Evolutionary conservation across 768 basidiomycete species (phyloP).

Genomic region (Leucocoprinus leucothites): DNA sequence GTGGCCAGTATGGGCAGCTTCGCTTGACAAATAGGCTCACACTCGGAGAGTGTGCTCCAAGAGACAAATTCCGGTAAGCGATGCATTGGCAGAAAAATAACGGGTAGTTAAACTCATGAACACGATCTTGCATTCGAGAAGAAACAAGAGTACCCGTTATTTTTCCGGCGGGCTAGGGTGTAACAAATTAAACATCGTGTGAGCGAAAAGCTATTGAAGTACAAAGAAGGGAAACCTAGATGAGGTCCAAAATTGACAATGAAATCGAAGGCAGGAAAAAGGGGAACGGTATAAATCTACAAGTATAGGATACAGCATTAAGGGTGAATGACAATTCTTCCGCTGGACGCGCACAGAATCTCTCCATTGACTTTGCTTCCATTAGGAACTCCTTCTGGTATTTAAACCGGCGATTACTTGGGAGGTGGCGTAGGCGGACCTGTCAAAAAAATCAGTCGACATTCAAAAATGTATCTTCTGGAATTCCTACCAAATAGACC

Average conservation of each 20-base stretch:
- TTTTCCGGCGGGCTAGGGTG: neutral
- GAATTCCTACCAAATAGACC: conserved; percentile 62
- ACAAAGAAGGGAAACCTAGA: too few species aligned
- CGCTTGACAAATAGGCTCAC: too few species aligned
- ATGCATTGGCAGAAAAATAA: too few species aligned
- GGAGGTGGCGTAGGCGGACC: conserved; percentile 31
- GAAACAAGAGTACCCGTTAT: neutral
- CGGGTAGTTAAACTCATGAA: too few species aligned
- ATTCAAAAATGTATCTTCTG: neutral
- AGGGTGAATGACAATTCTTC: neutral
- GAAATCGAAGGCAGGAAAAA: too few species aligned
- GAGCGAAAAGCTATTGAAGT: too few species aligned
- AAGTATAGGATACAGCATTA: neutral
- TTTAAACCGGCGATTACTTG: conserved; percentile 17
- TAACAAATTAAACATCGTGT: too few species aligned
- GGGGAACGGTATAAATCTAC: neutral
- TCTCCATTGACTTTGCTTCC: neutral
- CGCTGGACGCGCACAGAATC: neutral
- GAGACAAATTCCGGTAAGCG: too few species aligned
- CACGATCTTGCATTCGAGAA: too few species aligned
- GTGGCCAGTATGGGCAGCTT: too few species aligned
- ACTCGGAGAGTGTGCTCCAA: too few species aligned
- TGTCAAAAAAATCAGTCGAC: conserved; percentile 8
- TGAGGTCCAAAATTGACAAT: too few species aligned
- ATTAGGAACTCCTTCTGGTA: neutral